A percentile compares a stretch with the other conserved stretches of the same genome.
phyloP scores from a whole-genome alignment of 441 rosid species.

The Euphorbia celastroides region DNA sequence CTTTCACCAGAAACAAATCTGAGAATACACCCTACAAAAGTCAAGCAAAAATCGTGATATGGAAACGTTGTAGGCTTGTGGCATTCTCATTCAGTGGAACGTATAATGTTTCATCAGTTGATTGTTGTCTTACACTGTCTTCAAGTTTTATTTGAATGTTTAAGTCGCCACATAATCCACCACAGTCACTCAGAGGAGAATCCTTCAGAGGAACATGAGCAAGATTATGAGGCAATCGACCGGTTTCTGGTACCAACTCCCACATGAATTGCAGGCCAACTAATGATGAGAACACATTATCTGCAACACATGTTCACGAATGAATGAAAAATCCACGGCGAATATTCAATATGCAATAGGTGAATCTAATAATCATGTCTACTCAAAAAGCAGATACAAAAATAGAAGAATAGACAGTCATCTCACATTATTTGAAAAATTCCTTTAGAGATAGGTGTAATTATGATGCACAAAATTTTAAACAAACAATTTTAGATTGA shows the following conservation, averaged over 20 bases:
- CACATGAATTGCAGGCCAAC: conserved; percentile 94
- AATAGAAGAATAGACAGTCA: background rate
- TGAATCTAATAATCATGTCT: conserved; percentile 1
- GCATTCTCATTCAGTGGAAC: conserved; percentile 1
- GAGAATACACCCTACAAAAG: conserved; percentile 79
- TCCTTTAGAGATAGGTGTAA: background rate
- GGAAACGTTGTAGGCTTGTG: conserved; percentile 8
- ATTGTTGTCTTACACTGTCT: conserved; percentile 54
- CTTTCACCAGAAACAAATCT: conserved; percentile 84
- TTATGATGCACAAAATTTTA: background rate
- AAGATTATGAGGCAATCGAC: conserved; percentile 67
- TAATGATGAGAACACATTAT: conserved; percentile 84
- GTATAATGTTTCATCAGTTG: conserved; percentile 18
- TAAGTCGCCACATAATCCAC: conserved; percentile 88
- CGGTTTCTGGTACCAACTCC: conserved; percentile 60
- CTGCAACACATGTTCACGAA: conserved; percentile 39
- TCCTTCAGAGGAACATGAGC: conserved; percentile 89
- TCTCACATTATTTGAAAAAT: background rate
- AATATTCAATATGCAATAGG: background rate
- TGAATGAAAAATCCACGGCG: conserved; percentile 7
- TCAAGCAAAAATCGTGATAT: conserved; percentile 20
- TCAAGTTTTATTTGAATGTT: conserved; percentile 79
- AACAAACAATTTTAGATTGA: background rate
- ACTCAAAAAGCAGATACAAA: conserved; percentile 3
- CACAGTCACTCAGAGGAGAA: conserved; percentile 91